phyloP scores from a whole-genome alignment of 2,329 filamentous ascomycete species.

The Juglanconis oblonga region DNA sequence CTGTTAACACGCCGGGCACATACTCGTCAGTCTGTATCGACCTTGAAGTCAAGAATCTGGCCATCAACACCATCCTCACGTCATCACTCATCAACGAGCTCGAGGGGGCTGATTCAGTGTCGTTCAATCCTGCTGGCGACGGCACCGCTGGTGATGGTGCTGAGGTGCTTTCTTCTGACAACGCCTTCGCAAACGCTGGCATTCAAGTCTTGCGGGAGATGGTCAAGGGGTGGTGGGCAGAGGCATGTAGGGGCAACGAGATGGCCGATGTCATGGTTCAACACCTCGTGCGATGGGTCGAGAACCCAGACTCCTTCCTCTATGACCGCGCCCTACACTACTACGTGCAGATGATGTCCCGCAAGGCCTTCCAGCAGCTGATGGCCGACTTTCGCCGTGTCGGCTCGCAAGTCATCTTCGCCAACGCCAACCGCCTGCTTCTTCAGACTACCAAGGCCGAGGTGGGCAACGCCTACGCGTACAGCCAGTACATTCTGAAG shows the following conservation, averaged over 20 bases:
- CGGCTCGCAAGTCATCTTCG: conserved; percentile 93
- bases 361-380: conserved; percentile 93
- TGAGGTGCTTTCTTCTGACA: conserved; percentile 77
- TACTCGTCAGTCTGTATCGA: conserved; percentile 97
- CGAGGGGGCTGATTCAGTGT: conserved; percentile 82
- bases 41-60: conserved; percentile 86
- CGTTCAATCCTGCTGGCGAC: conserved; percentile 75
- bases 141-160: conserved; percentile 59
- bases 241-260: conserved; percentile 82
- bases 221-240: conserved; percentile 98
- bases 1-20: conserved; percentile 87
- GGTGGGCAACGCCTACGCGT: conserved; percentile 93
- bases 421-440: conserved; percentile 81
- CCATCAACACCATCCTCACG: conserved; percentile 96
- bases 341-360: conserved; percentile 98
- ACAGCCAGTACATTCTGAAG: conserved; percentile 96
- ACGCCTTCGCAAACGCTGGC: conserved; percentile 87
- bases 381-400: conserved; percentile 96
- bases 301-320: conserved; percentile 87
- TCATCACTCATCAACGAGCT: conserved; percentile 96
- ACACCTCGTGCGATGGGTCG: conserved; percentile 95
- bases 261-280: conserved; percentile 99
- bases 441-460: conserved; percentile 96
- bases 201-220: conserved; percentile 91
- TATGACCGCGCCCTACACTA: conserved; percentile 94